Percentiles rank a stretch among this genome's conserved stretches.
These are phyloP conservation scores for Metarhizium sp. DNA, from an alignment of 2,329 filamentous ascomycete species.

Conservation along the genomic window DNA sequence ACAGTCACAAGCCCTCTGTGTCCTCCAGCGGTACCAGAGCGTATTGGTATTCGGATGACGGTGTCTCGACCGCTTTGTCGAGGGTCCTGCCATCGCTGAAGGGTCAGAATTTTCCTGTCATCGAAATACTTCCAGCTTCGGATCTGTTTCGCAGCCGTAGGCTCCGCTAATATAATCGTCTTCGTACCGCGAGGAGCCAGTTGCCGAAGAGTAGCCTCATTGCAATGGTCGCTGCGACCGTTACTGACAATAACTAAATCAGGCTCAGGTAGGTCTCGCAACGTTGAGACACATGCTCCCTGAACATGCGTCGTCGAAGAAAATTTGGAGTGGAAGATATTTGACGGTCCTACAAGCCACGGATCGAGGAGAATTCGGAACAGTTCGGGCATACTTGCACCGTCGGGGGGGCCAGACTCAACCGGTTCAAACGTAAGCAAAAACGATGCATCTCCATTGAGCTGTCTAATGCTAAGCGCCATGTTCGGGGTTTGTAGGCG, in stretches of 20 bases:
- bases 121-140: constrained; percentile 61
- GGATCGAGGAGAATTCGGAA: constrained; percentile 66
- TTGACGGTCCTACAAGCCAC: constrained; percentile 54
- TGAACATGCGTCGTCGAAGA: constrained; percentile 47
- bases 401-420: constrained; percentile 12
- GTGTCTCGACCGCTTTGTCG: constrained; percentile 21
- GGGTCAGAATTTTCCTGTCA: constrained; percentile 32
- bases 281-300: constrained; percentile 45
- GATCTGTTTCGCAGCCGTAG: constrained; percentile 55
- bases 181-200: constrained; percentile 42
- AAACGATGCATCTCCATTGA: constrained; percentile 58
- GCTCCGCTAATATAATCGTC: constrained; percentile 57
- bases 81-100: constrained; percentile 38
- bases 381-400: constrained; percentile 22
- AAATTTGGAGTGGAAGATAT: constrained; percentile 44
- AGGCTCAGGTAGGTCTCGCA: constrained; percentile 30
- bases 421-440: constrained; percentile 52
- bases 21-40: constrained; percentile 40
- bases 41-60: constrained; percentile 40
- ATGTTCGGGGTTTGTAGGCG: constrained; percentile 26
- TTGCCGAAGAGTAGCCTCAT: constrained; percentile 58
- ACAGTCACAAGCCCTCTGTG: constrained; percentile 60
- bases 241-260: constrained; percentile 39
- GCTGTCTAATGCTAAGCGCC: constrained; percentile 53
- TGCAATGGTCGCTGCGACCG: constrained; percentile 55